Conservation (phyloP, 108 stramenopile species). For the Cylindrotheca closterium region DNA sequence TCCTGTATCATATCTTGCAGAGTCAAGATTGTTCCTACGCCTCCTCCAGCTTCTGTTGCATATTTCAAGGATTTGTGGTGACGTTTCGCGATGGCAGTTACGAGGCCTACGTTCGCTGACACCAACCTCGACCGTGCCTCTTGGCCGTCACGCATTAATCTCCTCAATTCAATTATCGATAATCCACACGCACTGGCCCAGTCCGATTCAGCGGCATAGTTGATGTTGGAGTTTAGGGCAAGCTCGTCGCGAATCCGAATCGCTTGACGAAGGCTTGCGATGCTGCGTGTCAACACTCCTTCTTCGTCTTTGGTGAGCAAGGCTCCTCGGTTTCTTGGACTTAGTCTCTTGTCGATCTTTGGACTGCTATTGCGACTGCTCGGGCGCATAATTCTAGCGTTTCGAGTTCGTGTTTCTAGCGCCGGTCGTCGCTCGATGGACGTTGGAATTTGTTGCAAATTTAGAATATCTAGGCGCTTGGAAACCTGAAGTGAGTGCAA, state of each 20-base stretch:
- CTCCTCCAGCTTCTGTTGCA: slow-evolving; percentile 46
- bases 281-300: slow-evolving; percentile 34
- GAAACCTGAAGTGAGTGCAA: no score
- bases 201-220: slow-evolving; percentile 43
- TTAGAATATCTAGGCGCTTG: neutral
- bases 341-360: slow-evolving; percentile 3
- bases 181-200: slow-evolving; percentile 74
- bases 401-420: slow-evolving; percentile 8
- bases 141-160: slow-evolving; percentile 57
- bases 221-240: slow-evolving; percentile 16
- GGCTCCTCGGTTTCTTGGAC: slow-evolving; percentile 5
- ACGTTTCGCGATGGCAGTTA: slow-evolving; percentile 71
- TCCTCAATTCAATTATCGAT: slow-evolving; percentile 40
- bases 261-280: slow-evolving; percentile 43
- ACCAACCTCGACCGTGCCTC: slow-evolving; percentile 62
- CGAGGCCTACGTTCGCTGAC: slow-evolving; percentile 76
- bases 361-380: slow-evolving; percentile 9
- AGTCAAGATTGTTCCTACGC: slow-evolving; percentile 71
- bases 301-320: slow-evolving; percentile 61
- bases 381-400: slow-evolving; percentile 7
- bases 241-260: slow-evolving; percentile 49
- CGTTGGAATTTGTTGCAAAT: neutral
- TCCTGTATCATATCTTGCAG: slow-evolving; percentile 90
- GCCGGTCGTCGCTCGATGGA: slow-evolving; percentile 1
- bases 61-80: slow-evolving; percentile 33